A percentile compares a stretch with the other conserved stretches of the same genome.
Evolutionary conservation across 2,329 filamentous ascomycete genomes (phyloP).

Genomic region (Madurella mycetomatis): DNA sequence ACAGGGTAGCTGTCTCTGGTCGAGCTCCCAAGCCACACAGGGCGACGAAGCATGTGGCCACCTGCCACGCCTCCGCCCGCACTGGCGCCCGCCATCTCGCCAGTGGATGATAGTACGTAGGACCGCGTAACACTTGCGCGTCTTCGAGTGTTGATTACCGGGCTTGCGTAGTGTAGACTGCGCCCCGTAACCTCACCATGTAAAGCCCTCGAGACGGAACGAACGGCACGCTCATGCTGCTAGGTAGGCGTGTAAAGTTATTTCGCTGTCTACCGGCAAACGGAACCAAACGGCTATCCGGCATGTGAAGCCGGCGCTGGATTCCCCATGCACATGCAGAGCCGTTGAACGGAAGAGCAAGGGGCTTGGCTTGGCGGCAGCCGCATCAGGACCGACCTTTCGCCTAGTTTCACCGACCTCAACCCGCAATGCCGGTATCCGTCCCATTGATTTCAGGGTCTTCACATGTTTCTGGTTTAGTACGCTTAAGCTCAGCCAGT

Average conservation of each 20-base stretch:
- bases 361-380: neutral
- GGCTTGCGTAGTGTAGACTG: neutral
- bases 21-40: no score
- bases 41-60: no score
- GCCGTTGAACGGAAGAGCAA: neutral
- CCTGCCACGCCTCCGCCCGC: no score
- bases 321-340: neutral
- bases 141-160: neutral
- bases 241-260: no score
- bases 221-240: no score
- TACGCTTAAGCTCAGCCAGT: neutral
- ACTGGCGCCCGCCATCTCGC: no score
- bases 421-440: neutral
- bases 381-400: neutral
- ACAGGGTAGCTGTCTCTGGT: no score
- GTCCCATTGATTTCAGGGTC: neutral
- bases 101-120: no score
- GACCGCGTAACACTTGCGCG: neutral
- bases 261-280: neutral
- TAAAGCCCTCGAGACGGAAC: neutral
- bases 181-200: neutral
- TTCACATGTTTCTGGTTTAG: neutral
- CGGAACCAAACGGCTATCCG: neutral
- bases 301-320: neutral
- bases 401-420: slow-evolving; percentile 2